Percentiles rank a stretch among this genome's conserved stretches.
Conservation (phyloP, 345 rosid species). For the Gossypium thurberi region DNA sequence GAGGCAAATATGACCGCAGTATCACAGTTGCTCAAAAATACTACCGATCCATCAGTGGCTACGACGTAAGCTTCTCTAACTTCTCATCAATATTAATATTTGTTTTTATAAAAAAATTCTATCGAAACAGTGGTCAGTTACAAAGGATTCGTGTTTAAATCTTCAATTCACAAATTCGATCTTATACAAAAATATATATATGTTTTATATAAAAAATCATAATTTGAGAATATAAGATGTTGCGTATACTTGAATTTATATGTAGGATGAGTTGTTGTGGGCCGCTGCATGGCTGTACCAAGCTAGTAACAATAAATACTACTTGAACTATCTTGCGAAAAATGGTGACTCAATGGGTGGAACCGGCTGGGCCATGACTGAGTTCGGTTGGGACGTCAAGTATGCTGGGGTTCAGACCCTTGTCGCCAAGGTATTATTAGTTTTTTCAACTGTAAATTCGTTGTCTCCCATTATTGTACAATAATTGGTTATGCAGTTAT, state of each 20-base stretch:
- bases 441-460: not conserved
- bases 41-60: slow-evolving; percentile 83
- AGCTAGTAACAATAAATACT: slow-evolving; percentile 66
- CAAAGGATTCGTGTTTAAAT: too few species aligned
- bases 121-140: too few species aligned
- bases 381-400: slow-evolving; percentile 98
- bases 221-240: too few species aligned
- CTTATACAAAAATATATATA: too few species aligned
- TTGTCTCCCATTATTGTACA: not conserved
- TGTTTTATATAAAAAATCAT: too few species aligned
- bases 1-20: slow-evolving; percentile 94
- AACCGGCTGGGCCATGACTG: slow-evolving; percentile 88
- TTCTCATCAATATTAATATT: not conserved
- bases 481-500: not conserved
- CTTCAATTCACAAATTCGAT: too few species aligned
- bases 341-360: slow-evolving; percentile 91
- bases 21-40: slow-evolving; percentile 77
- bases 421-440: slow-evolving; percentile 63
- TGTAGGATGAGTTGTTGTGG: slow-evolving; percentile 91
- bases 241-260: not conserved
- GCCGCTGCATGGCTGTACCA: slow-evolving; percentile 96
- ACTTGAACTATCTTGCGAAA: slow-evolving; percentile 71
- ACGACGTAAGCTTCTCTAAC: slow-evolving; percentile 46
- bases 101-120: too few species aligned
- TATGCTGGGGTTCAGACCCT: slow-evolving; percentile 93